A percentile compares a stretch with the other conserved stretches of the same genome.
These are phyloP conservation scores for Anisodus acutangulus DNA, from an alignment of 257 asterid genomes.

Conservation along the genomic window DNA sequence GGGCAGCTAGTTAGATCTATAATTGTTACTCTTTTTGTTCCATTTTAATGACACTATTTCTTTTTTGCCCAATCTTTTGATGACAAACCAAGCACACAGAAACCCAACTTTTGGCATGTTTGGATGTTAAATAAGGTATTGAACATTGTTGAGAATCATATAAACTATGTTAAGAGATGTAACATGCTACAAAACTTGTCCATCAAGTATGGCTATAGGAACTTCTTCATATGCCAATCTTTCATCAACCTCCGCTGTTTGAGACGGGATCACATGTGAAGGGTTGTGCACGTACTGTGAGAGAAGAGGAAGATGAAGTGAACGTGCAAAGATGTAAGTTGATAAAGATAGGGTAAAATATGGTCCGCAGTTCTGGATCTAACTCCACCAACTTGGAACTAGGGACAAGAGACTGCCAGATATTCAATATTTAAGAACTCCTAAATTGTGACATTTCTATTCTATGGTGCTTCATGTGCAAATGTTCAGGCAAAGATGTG, in stretches of 20 bases:
- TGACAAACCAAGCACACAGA: neutral
- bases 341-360: neutral
- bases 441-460: neutral
- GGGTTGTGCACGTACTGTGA: neutral
- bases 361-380: neutral
- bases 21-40: neutral
- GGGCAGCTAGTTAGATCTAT: neutral
- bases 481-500: neutral
- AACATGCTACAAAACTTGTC: neutral
- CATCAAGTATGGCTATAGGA: neutral
- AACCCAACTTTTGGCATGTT: neutral
- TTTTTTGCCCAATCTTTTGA: neutral
- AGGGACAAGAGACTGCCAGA: neutral
- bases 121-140: neutral
- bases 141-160: neutral
- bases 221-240: constrained; percentile 9
- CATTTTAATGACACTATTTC: neutral
- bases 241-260: neutral
- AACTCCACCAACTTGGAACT: neutral
- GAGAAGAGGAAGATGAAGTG: neutral
- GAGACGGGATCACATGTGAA: neutral
- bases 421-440: neutral
- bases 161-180: neutral
- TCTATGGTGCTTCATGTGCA: neutral
- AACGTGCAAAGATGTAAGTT: neutral